phyloP scores from a whole-genome alignment of 495 filamentous ascomycete species.

The Aspergillus indologenus region DNA sequence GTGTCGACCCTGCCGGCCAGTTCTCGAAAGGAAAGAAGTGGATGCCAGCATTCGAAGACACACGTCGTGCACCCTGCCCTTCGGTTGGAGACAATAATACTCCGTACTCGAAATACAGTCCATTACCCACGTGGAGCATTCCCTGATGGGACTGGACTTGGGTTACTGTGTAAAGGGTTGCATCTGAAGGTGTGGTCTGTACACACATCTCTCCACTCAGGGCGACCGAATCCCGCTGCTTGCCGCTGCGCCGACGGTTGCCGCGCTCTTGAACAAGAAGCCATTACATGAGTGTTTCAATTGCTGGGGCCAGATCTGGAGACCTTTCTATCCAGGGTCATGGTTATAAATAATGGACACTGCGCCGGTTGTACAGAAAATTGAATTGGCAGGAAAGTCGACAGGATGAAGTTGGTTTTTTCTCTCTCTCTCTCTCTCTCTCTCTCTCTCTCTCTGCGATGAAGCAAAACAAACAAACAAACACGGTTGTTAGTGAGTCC shows the following conservation, averaged over 20 bases:
- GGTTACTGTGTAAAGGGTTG: background rate
- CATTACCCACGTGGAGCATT: background rate
- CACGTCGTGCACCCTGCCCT: background rate
- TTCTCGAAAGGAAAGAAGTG: background rate
- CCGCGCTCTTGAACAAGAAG: background rate
- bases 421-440: too few species aligned
- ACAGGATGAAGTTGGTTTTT: background rate
- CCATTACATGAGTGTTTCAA: background rate
- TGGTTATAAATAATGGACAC: background rate
- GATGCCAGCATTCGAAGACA: background rate
- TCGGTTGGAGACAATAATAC: background rate
- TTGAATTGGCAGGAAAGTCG: background rate
- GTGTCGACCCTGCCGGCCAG: background rate
- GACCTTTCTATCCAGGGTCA: background rate
- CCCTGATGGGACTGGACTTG: background rate
- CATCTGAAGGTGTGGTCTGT: background rate
- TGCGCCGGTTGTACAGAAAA: background rate
- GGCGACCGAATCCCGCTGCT: background rate
- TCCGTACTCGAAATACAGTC: background rate
- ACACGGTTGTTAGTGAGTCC: background rate
- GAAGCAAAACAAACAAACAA: background rate
- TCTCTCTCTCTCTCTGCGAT: background rate
- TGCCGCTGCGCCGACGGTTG: slow-evolving; percentile 5
- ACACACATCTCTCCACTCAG: background rate
- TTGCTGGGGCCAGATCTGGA: background rate